Conservation (phyloP, 495 filamentous ascomycete species). For the Daldinia concentrica region DNA sequence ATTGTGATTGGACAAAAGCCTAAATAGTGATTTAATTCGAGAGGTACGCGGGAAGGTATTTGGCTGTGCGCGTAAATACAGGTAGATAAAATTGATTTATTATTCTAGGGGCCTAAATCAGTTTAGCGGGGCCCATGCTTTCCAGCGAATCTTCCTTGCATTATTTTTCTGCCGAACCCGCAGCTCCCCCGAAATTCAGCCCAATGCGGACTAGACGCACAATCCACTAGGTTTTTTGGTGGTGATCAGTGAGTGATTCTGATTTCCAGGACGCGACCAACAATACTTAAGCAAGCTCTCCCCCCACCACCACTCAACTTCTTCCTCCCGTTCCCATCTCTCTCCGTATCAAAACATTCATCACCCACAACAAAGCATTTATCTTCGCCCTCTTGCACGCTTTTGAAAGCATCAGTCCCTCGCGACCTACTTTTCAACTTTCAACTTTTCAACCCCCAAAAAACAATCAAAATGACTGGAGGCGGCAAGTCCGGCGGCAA, state of each 20-base stretch:
- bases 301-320: slow-evolving; percentile 55
- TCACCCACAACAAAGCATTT: slow-evolving; percentile 23
- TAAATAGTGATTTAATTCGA: background rate
- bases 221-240: slow-evolving; percentile 52
- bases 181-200: slow-evolving; percentile 38
- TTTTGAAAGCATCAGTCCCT: slow-evolving; percentile 34
- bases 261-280: slow-evolving; percentile 54
- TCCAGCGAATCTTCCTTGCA: slow-evolving; percentile 25
- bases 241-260: slow-evolving; percentile 59
- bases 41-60: background rate
- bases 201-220: slow-evolving; percentile 55
- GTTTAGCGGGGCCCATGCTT: background rate
- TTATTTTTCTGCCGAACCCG: slow-evolving; percentile 38
- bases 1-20: background rate
- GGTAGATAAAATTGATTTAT: background rate
- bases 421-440: slow-evolving; percentile 40
- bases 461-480: slow-evolving; percentile 90
- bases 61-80: background rate
- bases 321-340: slow-evolving; percentile 51
- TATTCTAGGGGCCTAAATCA: background rate
- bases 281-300: slow-evolving; percentile 63
- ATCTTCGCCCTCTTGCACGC: slow-evolving; percentile 30
- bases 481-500: slow-evolving; percentile 99
- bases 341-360: slow-evolving; percentile 34
- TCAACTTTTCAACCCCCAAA: slow-evolving; percentile 42